These are phyloP conservation scores for Colletotrichum shisoi DNA, from an alignment of 2,329 filamentous ascomycete species.

Conservation along the genomic window DNA sequence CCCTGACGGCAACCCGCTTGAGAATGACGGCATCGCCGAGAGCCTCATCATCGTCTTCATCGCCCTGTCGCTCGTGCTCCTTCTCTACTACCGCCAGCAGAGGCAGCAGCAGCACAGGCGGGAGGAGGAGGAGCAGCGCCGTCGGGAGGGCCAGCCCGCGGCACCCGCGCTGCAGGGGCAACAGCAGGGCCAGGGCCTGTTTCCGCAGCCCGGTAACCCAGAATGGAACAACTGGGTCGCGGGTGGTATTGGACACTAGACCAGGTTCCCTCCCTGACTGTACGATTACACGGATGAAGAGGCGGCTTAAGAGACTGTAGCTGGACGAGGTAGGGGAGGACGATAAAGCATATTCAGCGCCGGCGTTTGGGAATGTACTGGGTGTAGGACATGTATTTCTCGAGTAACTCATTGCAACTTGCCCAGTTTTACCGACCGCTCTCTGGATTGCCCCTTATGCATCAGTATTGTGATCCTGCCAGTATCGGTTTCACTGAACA, in stretches of 20 bases:
- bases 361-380: conserved; percentile 19
- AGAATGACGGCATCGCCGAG: conserved; percentile 83
- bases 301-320: background rate
- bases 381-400: conserved; percentile 14
- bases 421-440: background rate
- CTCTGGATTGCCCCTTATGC: background rate
- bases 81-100: conserved; percentile 83
- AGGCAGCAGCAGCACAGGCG: conserved; percentile 66
- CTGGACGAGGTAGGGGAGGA: conserved; percentile 3
- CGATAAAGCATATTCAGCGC: conserved; percentile 35
- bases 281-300: conserved; percentile 14
- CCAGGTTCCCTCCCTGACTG: background rate
- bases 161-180: conserved; percentile 41
- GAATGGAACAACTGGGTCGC: conserved; percentile 70
- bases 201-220: conserved; percentile 69
- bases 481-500: background rate
- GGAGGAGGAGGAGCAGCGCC: conserved; percentile 50
- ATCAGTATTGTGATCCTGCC: too few relatives aligned
- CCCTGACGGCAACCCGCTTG: conserved; percentile 61
- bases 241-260: conserved; percentile 69
- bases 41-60: conserved; percentile 83
- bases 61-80: conserved; percentile 74
- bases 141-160: conserved; percentile 44
- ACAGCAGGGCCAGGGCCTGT: conserved; percentile 44
- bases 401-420: conserved; percentile 7